These are phyloP conservation scores for Alternaria sp. DNA, from an alignment of 2,329 filamentous ascomycete species.

Conservation along the genomic window DNA sequence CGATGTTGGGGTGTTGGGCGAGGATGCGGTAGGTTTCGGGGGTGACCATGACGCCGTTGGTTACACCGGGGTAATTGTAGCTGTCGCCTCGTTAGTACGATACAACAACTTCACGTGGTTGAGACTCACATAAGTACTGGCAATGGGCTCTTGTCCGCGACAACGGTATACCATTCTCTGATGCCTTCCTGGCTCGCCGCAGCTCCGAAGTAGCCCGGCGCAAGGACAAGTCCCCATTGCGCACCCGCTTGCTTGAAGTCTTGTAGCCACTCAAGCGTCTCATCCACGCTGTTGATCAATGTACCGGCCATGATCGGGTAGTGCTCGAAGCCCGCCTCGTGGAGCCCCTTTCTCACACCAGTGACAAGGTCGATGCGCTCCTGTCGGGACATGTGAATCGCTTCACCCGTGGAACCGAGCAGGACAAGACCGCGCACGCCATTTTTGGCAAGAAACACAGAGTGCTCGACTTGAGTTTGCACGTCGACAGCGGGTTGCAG, in stretches of 20 bases:
- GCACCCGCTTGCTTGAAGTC: conserved; percentile 64
- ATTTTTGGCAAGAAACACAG: conserved; percentile 64
- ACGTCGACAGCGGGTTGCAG: conserved; percentile 63
- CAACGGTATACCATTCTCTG: conserved; percentile 64
- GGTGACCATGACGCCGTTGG: conserved; percentile 67
- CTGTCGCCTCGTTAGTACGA: conserved; percentile 37
- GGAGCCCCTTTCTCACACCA: conserved; percentile 62
- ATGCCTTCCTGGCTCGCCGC: conserved; percentile 65
- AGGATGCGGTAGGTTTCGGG: conserved; percentile 65
- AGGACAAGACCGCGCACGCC: conserved; percentile 68
- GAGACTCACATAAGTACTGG: conserved; percentile 64
- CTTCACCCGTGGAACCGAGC: conserved; percentile 69
- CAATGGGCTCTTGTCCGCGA: conserved; percentile 66
- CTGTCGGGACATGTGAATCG: conserved; percentile 65
- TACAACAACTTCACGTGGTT: background rate
- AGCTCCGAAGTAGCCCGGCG: conserved; percentile 69
- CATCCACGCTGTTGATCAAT: conserved; percentile 66
- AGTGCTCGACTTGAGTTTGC: conserved; percentile 64
- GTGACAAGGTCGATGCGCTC: conserved; percentile 63
- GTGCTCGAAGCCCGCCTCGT: conserved; percentile 61
- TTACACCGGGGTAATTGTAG: conserved; percentile 71
- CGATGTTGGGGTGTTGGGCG: conserved; percentile 68
- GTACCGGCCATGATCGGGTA: conserved; percentile 69
- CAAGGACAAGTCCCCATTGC: conserved; percentile 67
- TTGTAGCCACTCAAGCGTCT: conserved; percentile 64